These are phyloP conservation scores for Aspergillus hiratsukae DNA, from an alignment of 2,329 filamentous ascomycete genomes.

Conservation along the genomic window DNA sequence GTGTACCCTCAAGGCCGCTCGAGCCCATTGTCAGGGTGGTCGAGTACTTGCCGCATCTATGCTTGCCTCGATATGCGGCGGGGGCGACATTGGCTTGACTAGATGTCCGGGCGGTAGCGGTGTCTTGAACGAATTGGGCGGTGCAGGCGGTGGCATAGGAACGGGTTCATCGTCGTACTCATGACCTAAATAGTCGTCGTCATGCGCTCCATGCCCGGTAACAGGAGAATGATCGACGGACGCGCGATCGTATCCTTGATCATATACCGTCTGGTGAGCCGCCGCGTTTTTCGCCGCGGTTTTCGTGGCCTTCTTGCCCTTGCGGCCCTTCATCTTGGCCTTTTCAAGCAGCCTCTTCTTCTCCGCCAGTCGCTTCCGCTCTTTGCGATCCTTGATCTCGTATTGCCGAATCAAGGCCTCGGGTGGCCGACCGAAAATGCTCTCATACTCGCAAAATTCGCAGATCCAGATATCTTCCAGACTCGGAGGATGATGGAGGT, in stretches of 20 bases:
- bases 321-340: conserved; percentile 87
- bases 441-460: conserved; percentile 97
- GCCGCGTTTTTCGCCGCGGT: conserved; percentile 48
- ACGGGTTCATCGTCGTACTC: conserved; percentile 50
- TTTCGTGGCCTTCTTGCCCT: conserved; percentile 79
- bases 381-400: conserved; percentile 86
- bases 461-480: conserved; percentile 86
- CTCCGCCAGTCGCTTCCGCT: conserved; percentile 80
- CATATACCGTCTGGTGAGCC: conserved; percentile 31
- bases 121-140: conserved; percentile 64
- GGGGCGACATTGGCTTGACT: conserved; percentile 15
- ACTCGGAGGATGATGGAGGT: conserved; percentile 67
- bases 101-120: conserved; percentile 60
- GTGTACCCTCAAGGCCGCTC: not conserved
- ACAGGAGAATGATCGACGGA: conserved; percentile 36
- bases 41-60: conserved; percentile 27
- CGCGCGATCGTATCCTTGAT: conserved; percentile 39
- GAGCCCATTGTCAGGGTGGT: conserved; percentile 26
- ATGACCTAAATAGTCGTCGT: conserved; percentile 47
- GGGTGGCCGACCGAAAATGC: conserved; percentile 85
- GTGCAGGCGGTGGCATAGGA: conserved; percentile 32
- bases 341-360: conserved; percentile 81
- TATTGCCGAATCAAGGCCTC: conserved; percentile 83
- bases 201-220: conserved; percentile 40
- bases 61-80: conserved; percentile 18